Conservation (phyloP, 192 early-diverging fungal species). For the Gigaspora rosea region DNA sequence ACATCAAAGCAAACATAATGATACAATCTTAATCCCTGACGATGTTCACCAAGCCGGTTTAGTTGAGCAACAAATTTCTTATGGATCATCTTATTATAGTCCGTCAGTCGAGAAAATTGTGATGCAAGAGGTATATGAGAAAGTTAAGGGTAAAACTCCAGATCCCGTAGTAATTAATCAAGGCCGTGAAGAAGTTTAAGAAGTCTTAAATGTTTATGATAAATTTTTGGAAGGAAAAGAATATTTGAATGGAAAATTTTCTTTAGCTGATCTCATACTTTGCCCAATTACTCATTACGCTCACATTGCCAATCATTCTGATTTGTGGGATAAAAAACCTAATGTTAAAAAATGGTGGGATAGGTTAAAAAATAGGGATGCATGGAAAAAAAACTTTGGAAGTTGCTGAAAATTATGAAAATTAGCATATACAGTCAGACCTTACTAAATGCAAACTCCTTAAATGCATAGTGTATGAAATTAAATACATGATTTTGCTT, state of each 20-base stretch:
- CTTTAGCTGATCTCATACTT: conserved; percentile 31
- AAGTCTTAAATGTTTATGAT: conserved; percentile 28
- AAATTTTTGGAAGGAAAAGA: conserved; percentile 34
- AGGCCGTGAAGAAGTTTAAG: not conserved
- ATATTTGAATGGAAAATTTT: conserved; percentile 29
- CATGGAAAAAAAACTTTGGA: too few relatives aligned
- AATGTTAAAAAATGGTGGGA: conserved; percentile 38
- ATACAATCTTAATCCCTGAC: conserved; percentile 33
- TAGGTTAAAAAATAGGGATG: too few relatives aligned
- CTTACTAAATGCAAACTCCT: too few relatives aligned
- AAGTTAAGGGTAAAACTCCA: not conserved
- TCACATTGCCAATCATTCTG: not conserved
- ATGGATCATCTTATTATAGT: conserved; percentile 23
- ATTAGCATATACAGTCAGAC: too few relatives aligned
- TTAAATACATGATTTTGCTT: too few relatives aligned
- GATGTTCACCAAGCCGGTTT: conserved; percentile 34
- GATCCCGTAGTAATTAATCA: conserved; percentile 14
- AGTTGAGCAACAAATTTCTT: conserved; percentile 41
- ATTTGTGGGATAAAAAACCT: conserved; percentile 26
- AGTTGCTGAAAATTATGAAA: too few relatives aligned
- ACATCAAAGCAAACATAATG: conserved; percentile 29
- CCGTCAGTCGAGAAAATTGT: not conserved
- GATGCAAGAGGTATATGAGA: conserved; percentile 1
- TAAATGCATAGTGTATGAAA: too few relatives aligned
- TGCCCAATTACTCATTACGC: conserved; percentile 19